These are phyloP conservation scores for Neurospora crassa DNA, from an alignment of 2,329 filamentous ascomycete species.

Conservation along the genomic window DNA sequence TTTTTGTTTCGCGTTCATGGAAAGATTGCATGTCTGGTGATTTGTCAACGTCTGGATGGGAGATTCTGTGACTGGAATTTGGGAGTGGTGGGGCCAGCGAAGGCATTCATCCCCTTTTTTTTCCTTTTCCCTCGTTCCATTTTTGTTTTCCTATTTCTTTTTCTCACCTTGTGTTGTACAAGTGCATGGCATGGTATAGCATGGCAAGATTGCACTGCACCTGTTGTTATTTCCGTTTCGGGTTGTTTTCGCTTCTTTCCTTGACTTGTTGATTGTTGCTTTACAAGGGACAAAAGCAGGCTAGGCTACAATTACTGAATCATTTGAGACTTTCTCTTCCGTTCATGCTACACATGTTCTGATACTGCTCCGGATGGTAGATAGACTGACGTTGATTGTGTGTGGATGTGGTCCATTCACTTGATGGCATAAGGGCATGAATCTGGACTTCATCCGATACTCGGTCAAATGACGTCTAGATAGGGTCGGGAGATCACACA, in stretches of 20 bases:
- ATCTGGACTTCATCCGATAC: neutral
- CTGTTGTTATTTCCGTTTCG: neutral
- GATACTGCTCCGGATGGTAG: neutral
- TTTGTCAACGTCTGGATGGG: neutral
- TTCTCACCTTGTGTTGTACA: neutral
- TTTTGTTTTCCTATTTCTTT: neutral
- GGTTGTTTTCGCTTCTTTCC: neutral
- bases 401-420: neutral
- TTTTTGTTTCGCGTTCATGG: neutral
- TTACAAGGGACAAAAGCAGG: neutral
- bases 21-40: neutral
- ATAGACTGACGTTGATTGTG: neutral
- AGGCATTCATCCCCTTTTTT: neutral
- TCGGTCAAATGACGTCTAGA: neutral
- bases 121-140: neutral
- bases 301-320: neutral
- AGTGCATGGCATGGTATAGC: neutral
- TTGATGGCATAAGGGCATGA: neutral
- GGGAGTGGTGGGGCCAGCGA: neutral
- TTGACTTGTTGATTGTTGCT: neutral
- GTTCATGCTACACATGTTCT: neutral
- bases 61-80: neutral
- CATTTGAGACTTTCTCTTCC: neutral
- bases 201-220: conserved; percentile 1
- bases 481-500: neutral